These are phyloP conservation scores for Penicillium ucsense DNA, from an alignment of 495 filamentous ascomycete species.

Conservation along the genomic window DNA sequence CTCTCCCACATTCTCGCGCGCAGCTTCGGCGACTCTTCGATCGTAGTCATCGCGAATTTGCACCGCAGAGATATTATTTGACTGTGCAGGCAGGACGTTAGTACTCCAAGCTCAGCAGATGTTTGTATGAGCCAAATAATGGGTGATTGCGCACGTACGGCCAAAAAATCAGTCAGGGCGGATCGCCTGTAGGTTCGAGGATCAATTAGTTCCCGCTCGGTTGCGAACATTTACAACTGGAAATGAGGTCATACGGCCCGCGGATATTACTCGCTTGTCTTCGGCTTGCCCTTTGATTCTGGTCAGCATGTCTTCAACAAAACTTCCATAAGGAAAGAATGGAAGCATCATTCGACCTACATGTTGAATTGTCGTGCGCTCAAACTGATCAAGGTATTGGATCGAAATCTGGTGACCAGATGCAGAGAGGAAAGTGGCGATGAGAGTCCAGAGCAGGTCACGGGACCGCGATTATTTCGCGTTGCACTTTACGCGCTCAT, in stretches of 20 bases:
- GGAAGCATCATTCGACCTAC: background rate
- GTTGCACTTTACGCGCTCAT: constrained; percentile 38
- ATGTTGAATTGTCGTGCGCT: background rate
- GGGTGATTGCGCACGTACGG: constrained; percentile 35
- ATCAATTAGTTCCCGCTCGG: constrained; percentile 7
- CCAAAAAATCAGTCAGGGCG: constrained; percentile 73
- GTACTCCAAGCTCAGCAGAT: too few species aligned
- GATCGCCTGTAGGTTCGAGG: constrained; percentile 41
- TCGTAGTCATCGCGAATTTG: constrained; percentile 63
- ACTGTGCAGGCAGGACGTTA: constrained; percentile 29
- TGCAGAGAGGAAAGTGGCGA: background rate
- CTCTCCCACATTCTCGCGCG: constrained; percentile 22
- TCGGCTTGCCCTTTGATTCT: constrained; percentile 30
- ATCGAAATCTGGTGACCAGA: background rate
- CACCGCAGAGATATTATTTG: constrained; percentile 80
- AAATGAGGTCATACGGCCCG: constrained; percentile 44
- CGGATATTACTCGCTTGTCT: constrained; percentile 45
- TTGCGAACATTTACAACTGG: background rate
- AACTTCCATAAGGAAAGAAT: too few species aligned
- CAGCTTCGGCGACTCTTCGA: constrained; percentile 34
- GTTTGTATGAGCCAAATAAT: background rate
- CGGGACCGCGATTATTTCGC: constrained; percentile 37
- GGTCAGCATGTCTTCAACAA: background rate
- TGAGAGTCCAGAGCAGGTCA: constrained; percentile 15
- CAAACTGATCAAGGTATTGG: background rate